phyloP scores from a whole-genome alignment of 1,284 basidiomycete genomes.

The Ceratobasidium papillatum region DNA sequence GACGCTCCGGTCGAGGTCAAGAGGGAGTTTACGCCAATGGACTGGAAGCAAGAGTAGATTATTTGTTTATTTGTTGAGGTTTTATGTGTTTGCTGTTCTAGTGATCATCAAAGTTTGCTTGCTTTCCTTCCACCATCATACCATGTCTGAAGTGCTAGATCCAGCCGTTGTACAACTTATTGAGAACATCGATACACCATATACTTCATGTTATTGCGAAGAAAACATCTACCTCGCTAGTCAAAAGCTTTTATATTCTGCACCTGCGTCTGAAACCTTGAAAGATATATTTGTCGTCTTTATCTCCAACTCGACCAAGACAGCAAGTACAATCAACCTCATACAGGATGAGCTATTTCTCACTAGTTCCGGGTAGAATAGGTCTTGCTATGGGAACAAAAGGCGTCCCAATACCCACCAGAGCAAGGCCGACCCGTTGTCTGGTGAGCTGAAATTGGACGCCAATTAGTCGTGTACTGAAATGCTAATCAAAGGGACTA shows the following conservation, averaged over 20 bases:
- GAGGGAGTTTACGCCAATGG: conserved; percentile 29
- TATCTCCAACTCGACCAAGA: conserved; percentile 27
- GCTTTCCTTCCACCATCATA: conserved; percentile 2
- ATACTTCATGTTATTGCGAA: conserved; percentile 34
- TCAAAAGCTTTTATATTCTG: background rate
- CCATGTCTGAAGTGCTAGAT: conserved; percentile 15
- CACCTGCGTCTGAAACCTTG: background rate
- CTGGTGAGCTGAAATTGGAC: conserved; percentile 3
- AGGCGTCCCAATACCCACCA: background rate
- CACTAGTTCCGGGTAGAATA: background rate
- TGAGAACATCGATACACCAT: conserved; percentile 8
- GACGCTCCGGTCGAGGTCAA: conserved; percentile 26
- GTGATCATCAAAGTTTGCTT: background rate
- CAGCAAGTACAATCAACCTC: background rate
- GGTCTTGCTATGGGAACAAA: conserved; percentile 29
- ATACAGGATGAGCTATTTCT: background rate
- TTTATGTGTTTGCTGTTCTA: conserved; percentile 26
- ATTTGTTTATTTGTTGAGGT: background rate
- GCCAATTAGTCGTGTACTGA: background rate
- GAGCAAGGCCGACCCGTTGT: conserved; percentile 7
- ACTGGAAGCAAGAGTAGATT: conserved; percentile 28
- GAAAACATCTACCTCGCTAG: conserved; percentile 31
- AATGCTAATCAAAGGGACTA: conserved; percentile 9
- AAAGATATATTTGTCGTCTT: conserved; percentile 21
- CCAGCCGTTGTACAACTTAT: conserved; percentile 19